phyloP scores from a whole-genome alignment of 176 grass and related monocot genomes.

The Bonia amplexicaulis region DNA sequence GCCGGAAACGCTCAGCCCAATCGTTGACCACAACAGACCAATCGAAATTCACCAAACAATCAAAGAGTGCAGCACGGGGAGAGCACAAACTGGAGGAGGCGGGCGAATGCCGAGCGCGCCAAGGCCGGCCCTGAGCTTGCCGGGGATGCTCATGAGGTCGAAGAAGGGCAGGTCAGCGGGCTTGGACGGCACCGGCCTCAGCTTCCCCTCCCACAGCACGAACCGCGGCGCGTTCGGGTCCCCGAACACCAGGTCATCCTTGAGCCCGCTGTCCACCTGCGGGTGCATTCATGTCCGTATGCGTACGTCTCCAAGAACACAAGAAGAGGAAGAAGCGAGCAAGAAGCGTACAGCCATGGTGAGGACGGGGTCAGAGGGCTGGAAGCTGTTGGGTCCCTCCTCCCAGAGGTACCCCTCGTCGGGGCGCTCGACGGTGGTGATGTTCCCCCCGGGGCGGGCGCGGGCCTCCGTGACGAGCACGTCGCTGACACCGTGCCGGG shows the following conservation, averaged over 20 bases:
- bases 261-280: conserved; percentile 80
- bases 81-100: conserved; percentile 81
- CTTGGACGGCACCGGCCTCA: conserved; percentile 81
- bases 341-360: conserved; percentile 54
- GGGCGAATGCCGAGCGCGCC: conserved; percentile 81
- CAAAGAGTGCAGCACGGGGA: conserved; percentile 15
- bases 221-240: conserved; percentile 82
- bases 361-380: conserved; percentile 83
- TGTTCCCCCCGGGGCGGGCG: conserved; percentile 69
- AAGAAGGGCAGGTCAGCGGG: conserved; percentile 73
- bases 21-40: not conserved
- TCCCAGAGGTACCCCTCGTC: conserved; percentile 84
- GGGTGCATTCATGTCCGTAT: not conserved
- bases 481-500: conserved; percentile 40
- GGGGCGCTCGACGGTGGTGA: conserved; percentile 71
- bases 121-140: conserved; percentile 76
- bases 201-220: conserved; percentile 81
- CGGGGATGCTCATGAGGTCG: conserved; percentile 77
- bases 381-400: conserved; percentile 95
- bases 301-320: not conserved
- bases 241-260: conserved; percentile 87
- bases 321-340: not conserved
- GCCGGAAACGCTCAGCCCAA: conserved; percentile 36
- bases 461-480: conserved; percentile 81
- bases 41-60: not conserved